Percentiles rank a stretch among this genome's conserved stretches.
Conservation (phyloP, 2,329 filamentous ascomycete species). For the Rasamsonia emersonii region DNA sequence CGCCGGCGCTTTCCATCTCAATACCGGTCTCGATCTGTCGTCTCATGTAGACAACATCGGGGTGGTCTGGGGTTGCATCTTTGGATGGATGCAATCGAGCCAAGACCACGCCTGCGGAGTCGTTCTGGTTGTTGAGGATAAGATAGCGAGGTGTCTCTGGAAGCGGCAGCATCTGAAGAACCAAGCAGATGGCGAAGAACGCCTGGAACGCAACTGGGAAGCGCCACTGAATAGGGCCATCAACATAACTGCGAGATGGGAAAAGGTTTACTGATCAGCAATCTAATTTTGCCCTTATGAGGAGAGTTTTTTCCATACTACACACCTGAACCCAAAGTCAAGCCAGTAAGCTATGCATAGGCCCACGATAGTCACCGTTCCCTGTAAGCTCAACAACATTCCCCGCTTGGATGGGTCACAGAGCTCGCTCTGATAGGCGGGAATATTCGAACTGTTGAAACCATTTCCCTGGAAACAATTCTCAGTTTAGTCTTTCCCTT, state of each 20-base stretch:
- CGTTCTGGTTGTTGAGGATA: constrained; percentile 22
- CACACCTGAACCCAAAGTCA: constrained; percentile 27
- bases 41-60: constrained; percentile 23
- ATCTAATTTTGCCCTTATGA: too few relatives aligned
- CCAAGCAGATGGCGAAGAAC: constrained; percentile 30
- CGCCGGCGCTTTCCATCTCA: constrained; percentile 20
- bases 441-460: constrained; percentile 22
- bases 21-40: constrained; percentile 31
- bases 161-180: constrained; percentile 26
- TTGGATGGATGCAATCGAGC: constrained; percentile 15
- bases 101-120: constrained; percentile 21
- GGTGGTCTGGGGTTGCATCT: constrained; percentile 17
- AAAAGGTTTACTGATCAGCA: too few relatives aligned
- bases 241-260: too few relatives aligned
- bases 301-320: background rate
- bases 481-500: too few relatives aligned
- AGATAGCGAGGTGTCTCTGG: constrained; percentile 34
- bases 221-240: constrained; percentile 32
- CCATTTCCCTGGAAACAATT: too few relatives aligned
- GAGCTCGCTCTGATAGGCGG: constrained; percentile 25
- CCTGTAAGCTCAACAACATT: constrained; percentile 17
- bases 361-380: constrained; percentile 28
- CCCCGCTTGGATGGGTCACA: constrained; percentile 18
- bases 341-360: constrained; percentile 44
- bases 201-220: constrained; percentile 37